Evolutionary conservation across 805 yeast species (phyloP).

Genomic region (Maudiozyma turicensis): DNA sequence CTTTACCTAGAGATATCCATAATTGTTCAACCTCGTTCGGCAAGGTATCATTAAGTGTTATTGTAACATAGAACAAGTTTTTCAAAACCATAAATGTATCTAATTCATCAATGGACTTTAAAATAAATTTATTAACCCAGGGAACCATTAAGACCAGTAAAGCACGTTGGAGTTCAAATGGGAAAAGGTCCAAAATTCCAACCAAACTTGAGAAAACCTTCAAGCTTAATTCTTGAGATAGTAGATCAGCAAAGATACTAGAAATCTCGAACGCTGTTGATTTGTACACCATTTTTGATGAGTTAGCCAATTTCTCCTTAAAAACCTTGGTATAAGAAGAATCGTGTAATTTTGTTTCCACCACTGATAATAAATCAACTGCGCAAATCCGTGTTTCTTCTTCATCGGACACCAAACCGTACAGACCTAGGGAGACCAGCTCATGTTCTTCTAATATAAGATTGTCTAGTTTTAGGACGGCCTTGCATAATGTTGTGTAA

Average conservation of each 20-base stretch:
- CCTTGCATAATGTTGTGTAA: conserved; percentile 60
- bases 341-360: conserved; percentile 52
- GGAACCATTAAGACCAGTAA: conserved; percentile 74
- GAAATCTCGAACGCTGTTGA: conserved; percentile 77
- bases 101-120: conserved; percentile 39
- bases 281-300: conserved; percentile 75
- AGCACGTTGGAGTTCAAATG: conserved; percentile 58
- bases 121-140: conserved; percentile 81
- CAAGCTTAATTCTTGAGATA: conserved; percentile 50
- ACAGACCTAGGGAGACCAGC: conserved; percentile 62
- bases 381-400: conserved; percentile 63
- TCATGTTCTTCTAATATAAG: conserved; percentile 51
- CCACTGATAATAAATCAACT: conserved; percentile 52
- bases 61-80: conserved; percentile 77
- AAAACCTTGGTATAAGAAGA: conserved; percentile 47
- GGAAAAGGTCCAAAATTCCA: conserved; percentile 53
- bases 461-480: conserved; percentile 41
- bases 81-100: conserved; percentile 61
- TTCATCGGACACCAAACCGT: conserved; percentile 68
- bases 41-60: conserved; percentile 60
- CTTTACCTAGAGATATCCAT: conserved; percentile 90
- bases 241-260: conserved; percentile 51
- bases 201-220: conserved; percentile 63
- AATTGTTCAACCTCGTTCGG: conserved; percentile 86
- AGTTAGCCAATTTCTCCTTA: conserved; percentile 61